Evolutionary conservation across 2,329 filamentous ascomycete species (phyloP), one percentile per base, ranked within the genome.

Genomic region (Beauveria scarabaeidicola): DNA sequence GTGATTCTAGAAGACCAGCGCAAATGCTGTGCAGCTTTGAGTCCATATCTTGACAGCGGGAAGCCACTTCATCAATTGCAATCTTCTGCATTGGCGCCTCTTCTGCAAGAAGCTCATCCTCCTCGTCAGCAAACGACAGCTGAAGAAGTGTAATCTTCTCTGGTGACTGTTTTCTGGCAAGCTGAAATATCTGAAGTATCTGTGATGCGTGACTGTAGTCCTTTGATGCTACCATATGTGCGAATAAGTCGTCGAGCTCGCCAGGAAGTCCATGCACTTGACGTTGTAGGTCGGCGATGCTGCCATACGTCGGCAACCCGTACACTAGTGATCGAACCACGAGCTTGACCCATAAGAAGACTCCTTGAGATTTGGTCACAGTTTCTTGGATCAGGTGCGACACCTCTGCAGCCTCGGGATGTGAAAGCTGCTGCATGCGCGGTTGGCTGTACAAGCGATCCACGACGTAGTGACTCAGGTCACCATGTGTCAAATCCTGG

Each of bases 291-390:
- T 47, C 51, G 1, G 25, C 32, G 1, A 64, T 15, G 9, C 36
- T n/a, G 29, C 59, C 41, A 3, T 27, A 15, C 9, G 58, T 41
- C 4, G 38, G 21, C 3, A 67, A 41, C 1, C 6, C 44, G 4
- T 61, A 53, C 1, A 60, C 21, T 8, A 68, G 52, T 2, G 61
- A 62, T 4, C 52, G 48, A 5, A 64, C 62, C 2, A 66, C 66
- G 0, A 68, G 61, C 17, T 57, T 62, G 0, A 66, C 47, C 66
- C 66, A 67, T 5, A 68, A 54, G 13, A 68, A 67, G 1, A 68
- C 65, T 0, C 66, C 66, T 4, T 63, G 51, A 0, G 66, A 48
- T 32, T 58, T 58, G 17, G 44, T 44, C 3, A 58, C 55, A 7
- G 13, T 32, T 40, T 52, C 47, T n/a, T 44, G 46, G 25, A 58